Evolutionary conservation across 768 basidiomycete genomes (phyloP).

Genomic region (Rossbeevera mucosa): DNA sequence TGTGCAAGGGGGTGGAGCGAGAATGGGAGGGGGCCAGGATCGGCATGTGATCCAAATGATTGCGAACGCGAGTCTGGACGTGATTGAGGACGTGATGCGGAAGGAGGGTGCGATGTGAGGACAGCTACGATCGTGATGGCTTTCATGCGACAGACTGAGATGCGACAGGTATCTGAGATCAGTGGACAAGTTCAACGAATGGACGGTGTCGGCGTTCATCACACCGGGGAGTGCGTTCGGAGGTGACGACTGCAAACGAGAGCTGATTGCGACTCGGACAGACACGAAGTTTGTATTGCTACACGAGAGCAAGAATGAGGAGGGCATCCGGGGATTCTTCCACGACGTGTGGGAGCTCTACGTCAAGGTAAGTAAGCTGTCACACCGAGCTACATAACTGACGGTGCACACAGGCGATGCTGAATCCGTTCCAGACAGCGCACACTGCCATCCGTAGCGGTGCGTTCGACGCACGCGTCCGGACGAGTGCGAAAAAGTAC

Average conservation of each 20-base stretch:
- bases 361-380: constrained; percentile 87
- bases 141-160: constrained; percentile 11
- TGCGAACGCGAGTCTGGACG: constrained; percentile 93
- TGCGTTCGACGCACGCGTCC: constrained; percentile 79
- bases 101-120: constrained; percentile 76
- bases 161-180: constrained; percentile 83
- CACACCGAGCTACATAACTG: not conserved
- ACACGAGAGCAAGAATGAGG: constrained; percentile 96
- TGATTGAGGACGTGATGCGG: constrained; percentile 88
- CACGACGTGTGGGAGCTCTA: constrained; percentile 96
- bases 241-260: not conserved
- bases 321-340: constrained; percentile 90
- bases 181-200: constrained; percentile 97
- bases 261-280: constrained; percentile 29
- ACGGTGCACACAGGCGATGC: constrained; percentile 52
- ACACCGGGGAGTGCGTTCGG: constrained; percentile 82
- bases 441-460: constrained; percentile 77
- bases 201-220: constrained; percentile 95
- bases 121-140: constrained; percentile 1
- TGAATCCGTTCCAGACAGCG: constrained; percentile 96
- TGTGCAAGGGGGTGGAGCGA: constrained; percentile 55
- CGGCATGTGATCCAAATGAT: constrained; percentile 98
- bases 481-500: constrained; percentile 82
- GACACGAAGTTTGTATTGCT: constrained; percentile 94
- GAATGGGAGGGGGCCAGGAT: constrained; percentile 78